Evolutionary conservation across 768 basidiomycete species (phyloP).

Genomic region (Leucocoprinus leucothites): DNA sequence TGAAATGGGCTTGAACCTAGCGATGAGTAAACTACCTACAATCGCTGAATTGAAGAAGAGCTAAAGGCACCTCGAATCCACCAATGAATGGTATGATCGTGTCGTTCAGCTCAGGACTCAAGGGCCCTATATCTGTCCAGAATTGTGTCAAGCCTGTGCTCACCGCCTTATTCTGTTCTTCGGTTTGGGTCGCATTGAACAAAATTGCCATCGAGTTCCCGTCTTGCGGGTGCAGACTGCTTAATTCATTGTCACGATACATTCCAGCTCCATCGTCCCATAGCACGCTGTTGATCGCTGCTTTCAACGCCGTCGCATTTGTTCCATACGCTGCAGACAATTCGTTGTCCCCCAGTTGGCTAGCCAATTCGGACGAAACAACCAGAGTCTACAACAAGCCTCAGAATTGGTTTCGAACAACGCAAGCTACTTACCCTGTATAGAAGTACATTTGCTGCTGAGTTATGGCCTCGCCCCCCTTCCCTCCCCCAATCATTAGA

Average conservation of each 20-base stretch:
- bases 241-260: slow-evolving; percentile 44
- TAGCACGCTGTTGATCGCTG: slow-evolving; percentile 36
- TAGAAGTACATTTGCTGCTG: slow-evolving; percentile 43
- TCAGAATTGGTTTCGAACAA: neutral
- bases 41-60: neutral
- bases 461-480: slow-evolving; percentile 42
- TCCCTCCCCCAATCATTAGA: slow-evolving; percentile 48
- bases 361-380: slow-evolving; percentile 33
- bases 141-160: slow-evolving; percentile 41
- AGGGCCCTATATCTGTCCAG: slow-evolving; percentile 46
- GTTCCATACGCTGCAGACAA: slow-evolving; percentile 24
- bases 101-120: slow-evolving; percentile 47
- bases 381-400: slow-evolving; percentile 24
- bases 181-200: slow-evolving; percentile 39
- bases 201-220: slow-evolving; percentile 47
- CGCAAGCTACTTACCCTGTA: slow-evolving; percentile 30
- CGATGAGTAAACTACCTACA: neutral
- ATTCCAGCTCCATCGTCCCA: slow-evolving; percentile 41
- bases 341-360: slow-evolving; percentile 20
- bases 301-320: slow-evolving; percentile 38
- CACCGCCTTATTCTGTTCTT: slow-evolving; percentile 36
- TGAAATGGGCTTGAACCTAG: slow-evolving; percentile 49
- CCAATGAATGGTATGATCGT: slow-evolving; percentile 51
- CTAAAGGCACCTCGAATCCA: slow-evolving; percentile 38
- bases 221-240: slow-evolving; percentile 43